A percentile compares a stretch with the other conserved stretches of the same genome.
phyloP scores from a whole-genome alignment of 495 filamentous ascomycete species.

The Podospora pseudopauciseta region DNA sequence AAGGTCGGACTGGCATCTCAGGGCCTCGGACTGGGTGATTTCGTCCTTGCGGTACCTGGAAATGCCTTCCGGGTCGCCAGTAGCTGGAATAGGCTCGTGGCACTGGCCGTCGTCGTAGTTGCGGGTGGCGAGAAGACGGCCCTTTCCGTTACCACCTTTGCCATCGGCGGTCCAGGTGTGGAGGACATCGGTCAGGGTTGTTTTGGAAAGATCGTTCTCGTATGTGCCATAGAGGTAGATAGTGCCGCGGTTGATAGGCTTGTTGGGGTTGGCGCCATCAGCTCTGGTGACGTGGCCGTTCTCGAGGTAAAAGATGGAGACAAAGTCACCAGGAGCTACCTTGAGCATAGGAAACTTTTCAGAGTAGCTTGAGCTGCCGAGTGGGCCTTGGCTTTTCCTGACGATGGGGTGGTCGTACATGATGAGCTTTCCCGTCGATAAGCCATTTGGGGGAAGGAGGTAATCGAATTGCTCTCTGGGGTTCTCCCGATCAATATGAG shows the following conservation, averaged over 20 bases:
- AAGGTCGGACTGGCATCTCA: slow-evolving; percentile 77
- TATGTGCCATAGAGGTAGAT: slow-evolving; percentile 82
- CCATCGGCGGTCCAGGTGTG: slow-evolving; percentile 71
- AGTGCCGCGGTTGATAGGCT: slow-evolving; percentile 67
- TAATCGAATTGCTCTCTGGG: slow-evolving; percentile 45
- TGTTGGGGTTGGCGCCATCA: slow-evolving; percentile 45
- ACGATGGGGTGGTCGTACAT: slow-evolving; percentile 39
- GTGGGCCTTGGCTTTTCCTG: slow-evolving; percentile 37
- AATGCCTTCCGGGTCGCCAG: slow-evolving; percentile 41
- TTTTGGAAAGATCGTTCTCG: slow-evolving; percentile 43
- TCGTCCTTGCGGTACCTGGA: slow-evolving; percentile 48
- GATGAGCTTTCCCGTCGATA: slow-evolving; percentile 16
- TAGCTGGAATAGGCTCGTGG: slow-evolving; percentile 56
- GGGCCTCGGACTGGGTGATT: slow-evolving; percentile 45
- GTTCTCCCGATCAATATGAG: slow-evolving; percentile 50
- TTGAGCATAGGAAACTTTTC: slow-evolving; percentile 58
- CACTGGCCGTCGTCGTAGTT: slow-evolving; percentile 83
- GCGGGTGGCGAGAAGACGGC: slow-evolving; percentile 65
- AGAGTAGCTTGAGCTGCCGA: slow-evolving; percentile 48
- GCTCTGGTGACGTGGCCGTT: slow-evolving; percentile 83
- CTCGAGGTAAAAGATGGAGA: slow-evolving; percentile 75
- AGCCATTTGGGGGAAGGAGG: slow-evolving; percentile 51
- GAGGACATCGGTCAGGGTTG: slow-evolving; percentile 67
- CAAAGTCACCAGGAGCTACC: slow-evolving; percentile 61
- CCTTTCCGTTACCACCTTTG: slow-evolving; percentile 69